phyloP scores from a whole-genome alignment of 345 rosid genomes.

The Brassica carinata region DNA sequence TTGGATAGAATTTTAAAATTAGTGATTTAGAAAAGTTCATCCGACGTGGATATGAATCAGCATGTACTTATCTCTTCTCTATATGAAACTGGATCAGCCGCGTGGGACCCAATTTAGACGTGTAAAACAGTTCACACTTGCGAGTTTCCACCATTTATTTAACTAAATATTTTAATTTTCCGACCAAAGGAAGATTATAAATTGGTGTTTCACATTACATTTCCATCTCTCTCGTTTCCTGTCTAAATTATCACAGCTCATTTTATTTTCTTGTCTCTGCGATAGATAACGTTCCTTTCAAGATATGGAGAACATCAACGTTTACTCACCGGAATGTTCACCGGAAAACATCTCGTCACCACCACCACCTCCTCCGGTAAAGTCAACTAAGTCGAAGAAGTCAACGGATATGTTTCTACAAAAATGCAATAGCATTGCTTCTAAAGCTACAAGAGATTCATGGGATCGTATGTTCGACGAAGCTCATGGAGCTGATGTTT shows the following conservation, averaged over 20 bases:
- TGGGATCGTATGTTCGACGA: conserved; percentile 83
- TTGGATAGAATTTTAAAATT: conserved; percentile 32
- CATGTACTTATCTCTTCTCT: conserved; percentile 25
- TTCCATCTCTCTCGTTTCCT: conserved; percentile 14
- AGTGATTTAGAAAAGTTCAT: conserved; percentile 33
- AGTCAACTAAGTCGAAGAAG: not conserved
- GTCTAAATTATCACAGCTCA: not conserved
- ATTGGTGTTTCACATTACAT: not conserved
- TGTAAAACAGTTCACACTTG: conserved; percentile 30
- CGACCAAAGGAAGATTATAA: conserved; percentile 3
- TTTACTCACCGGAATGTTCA: conserved; percentile 28
- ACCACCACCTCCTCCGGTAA: conserved; percentile 24
- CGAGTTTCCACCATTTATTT: conserved; percentile 16
- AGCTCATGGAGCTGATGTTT: conserved; percentile 73
- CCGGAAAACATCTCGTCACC: conserved; percentile 7
- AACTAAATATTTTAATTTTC: not conserved
- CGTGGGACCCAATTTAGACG: conserved; percentile 34
- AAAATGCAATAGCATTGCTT: conserved; percentile 33
- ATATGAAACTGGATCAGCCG: conserved; percentile 4
- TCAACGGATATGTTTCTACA: not conserved
- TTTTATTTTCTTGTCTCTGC: not conserved
- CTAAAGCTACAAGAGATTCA: conserved; percentile 48
- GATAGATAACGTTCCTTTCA: not conserved
- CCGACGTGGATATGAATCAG: conserved; percentile 41
- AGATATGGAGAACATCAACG: conserved; percentile 14